phyloP scores from a whole-genome alignment of 1,284 basidiomycete genomes.

The Pascua sp. region DNA sequence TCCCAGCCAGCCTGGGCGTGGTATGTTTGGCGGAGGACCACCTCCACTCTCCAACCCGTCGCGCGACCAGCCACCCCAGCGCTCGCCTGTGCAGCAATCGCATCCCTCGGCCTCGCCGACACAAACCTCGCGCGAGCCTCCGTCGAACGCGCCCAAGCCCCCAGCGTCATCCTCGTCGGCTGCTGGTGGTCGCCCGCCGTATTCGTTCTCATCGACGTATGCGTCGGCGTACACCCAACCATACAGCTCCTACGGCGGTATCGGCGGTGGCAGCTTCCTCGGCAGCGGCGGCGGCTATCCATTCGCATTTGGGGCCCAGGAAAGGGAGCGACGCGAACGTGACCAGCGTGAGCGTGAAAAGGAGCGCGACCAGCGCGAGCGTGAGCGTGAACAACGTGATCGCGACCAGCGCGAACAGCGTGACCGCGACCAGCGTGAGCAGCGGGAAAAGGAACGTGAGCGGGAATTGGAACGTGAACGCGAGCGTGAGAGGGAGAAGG shows the following conservation, averaged over 20 bases:
- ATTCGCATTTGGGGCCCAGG: conserved; percentile 7
- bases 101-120: conserved; percentile 10
- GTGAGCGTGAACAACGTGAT: conserved; percentile 8
- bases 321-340: conserved; percentile 11
- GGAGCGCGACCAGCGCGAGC: conserved; percentile 5
- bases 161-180: neutral
- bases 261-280: conserved; percentile 12
- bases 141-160: neutral
- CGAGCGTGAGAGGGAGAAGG: conserved; percentile 5
- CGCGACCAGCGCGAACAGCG: conserved; percentile 2
- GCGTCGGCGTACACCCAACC: conserved; percentile 21
- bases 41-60: conserved; percentile 11
- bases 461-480: conserved; percentile 10
- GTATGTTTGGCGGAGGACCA: conserved; percentile 13
- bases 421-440: conserved; percentile 13
- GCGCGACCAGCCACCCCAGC: conserved; percentile 14
- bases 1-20: conserved; percentile 5
- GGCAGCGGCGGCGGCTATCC: conserved; percentile 7
- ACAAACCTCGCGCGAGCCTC: conserved; percentile 9
- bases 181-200: conserved; percentile 11
- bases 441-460: conserved; percentile 4
- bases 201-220: conserved; percentile 21
- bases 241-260: conserved; percentile 16
- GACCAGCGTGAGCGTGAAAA: conserved; percentile 9
- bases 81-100: conserved; percentile 15